phyloP scores from a whole-genome alignment of 257 asterid genomes.

The Lithospermum erythrorhizon region DNA sequence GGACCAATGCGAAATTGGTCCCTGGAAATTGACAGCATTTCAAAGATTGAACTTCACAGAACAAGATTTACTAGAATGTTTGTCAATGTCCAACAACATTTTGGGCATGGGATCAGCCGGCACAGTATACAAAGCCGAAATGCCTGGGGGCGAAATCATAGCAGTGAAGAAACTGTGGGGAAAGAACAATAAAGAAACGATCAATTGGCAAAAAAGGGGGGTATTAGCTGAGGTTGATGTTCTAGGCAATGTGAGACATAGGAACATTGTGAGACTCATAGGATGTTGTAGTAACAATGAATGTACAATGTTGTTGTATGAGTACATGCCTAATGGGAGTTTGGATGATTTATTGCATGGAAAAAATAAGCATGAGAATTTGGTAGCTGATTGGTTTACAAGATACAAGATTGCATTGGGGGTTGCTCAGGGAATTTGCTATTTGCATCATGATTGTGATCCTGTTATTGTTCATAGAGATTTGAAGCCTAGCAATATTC shows the following conservation, averaged over 20 bases:
- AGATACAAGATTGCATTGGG: constrained; percentile 68
- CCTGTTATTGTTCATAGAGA: constrained; percentile 77
- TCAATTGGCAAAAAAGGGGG: constrained; percentile 34
- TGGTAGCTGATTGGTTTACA: constrained; percentile 59
- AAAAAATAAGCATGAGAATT: constrained; percentile 38
- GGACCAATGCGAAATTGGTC: constrained; percentile 30
- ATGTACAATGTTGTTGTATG: constrained; percentile 71
- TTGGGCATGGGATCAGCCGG: constrained; percentile 85
- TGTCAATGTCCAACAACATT: constrained; percentile 42
- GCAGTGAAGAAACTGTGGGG: constrained; percentile 89
- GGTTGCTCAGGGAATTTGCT: constrained; percentile 87
- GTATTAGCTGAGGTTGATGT: constrained; percentile 92
- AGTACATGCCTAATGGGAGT: constrained; percentile 94
- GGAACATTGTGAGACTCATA: constrained; percentile 65
- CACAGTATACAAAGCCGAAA: constrained; percentile 79
- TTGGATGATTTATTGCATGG: constrained; percentile 71
- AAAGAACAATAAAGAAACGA: constrained; percentile 47
- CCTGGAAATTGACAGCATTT: constrained; percentile 83
- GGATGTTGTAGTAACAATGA: constrained; percentile 62
- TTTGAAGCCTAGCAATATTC: constrained; percentile 67
- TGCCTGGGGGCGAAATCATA: constrained; percentile 86
- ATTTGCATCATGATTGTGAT: constrained; percentile 86
- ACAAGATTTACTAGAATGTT: constrained; percentile 56
- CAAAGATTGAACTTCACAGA: constrained; percentile 74
- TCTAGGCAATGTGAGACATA: constrained; percentile 70